Percentiles rank a stretch among this genome's conserved stretches.
Evolutionary conservation across 352 stramenopile species (phyloP).

Genomic region (Globisporangium barbulae): DNA sequence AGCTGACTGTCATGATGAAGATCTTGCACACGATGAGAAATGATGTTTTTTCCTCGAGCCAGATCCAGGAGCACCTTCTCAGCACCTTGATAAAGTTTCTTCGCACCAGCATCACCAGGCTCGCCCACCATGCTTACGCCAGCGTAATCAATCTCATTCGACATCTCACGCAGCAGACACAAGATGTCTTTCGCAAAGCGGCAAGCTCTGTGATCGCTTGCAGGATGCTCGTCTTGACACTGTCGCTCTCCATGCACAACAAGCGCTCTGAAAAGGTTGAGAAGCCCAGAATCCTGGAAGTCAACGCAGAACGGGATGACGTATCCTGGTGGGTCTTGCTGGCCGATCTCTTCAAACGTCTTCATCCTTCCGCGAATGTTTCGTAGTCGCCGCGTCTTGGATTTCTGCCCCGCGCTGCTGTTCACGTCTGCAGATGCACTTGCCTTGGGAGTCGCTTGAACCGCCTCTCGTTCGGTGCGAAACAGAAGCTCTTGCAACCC

Average conservation of each 20-base stretch:
- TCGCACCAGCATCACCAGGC: conserved; percentile 18
- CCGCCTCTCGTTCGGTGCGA: conserved; percentile 30
- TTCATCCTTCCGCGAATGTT: conserved; percentile 53
- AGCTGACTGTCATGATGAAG: background rate
- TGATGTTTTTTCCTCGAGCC: conserved; percentile 5
- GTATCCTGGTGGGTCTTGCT: conserved; percentile 45
- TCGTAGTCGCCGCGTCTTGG: conserved; percentile 47
- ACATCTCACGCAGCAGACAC: conserved; percentile 26
- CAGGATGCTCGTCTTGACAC: background rate
- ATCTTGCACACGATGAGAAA: background rate
- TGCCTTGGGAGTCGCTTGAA: conserved; percentile 8
- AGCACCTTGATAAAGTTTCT: conserved; percentile 22
- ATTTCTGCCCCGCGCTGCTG: conserved; percentile 24
- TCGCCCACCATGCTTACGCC: conserved; percentile 24
- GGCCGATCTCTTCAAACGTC: conserved; percentile 30
- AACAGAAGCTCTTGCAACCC: conserved; percentile 54
- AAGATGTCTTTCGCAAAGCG: conserved; percentile 27
- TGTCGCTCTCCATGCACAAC: conserved; percentile 16
- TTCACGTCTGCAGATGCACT: background rate
- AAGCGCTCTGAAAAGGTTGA: conserved; percentile 31
- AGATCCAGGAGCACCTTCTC: conserved; percentile 24
- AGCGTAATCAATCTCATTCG: conserved; percentile 41
- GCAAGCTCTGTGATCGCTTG: conserved; percentile 2
- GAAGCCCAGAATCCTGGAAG: conserved; percentile 44
- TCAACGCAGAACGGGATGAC: conserved; percentile 63